Evolutionary conservation across 257 asterid species (phyloP), one percentile per base, ranked within the genome.

Genomic region (Solanum ossicruentum): DNA sequence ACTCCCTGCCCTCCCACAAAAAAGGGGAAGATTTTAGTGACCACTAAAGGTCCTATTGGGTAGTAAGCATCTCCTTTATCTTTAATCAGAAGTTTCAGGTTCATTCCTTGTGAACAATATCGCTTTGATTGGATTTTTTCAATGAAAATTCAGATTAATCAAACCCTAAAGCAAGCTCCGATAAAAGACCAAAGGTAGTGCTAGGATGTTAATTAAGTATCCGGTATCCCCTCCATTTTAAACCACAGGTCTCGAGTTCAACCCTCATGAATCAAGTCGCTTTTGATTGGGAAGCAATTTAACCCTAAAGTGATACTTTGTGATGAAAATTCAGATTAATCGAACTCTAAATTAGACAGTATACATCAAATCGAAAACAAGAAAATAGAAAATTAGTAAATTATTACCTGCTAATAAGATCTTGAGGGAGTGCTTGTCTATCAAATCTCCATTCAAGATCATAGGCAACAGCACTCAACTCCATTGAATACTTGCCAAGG

Each of bases 371-470:
- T 69, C 15, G 18, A 6, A 36, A 17, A 36, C 4, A 3, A 0
- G 10, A 9, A 67, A 16, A 67, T 17, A 32, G 9, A 69, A 69
- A 0, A 17, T 17, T 36, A 23, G 39, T 23, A 11, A 61, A 82
- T 82, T 71, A 94, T 87, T 82, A 94, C 98, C 98, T 91, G 89
- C 36, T 88, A 36, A 95, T 92, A 21, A 94, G 84, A 81, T 95
- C 94, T 52, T 91, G 93, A 0, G 97, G 99, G 4, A 95, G 86
- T 21, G 93, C 99, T 55, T 95, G 73, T 1, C 36, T 32, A 28
- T 95, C 95, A 23, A 95, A 95, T 57, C 86, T 92, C 98, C 99
- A 95, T 32, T 85, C 85, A 67, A 61, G 57, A 85, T 83, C 92
- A 78, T 94, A 95, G 1, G 91, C 94, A 63, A 67, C 93, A 71